Conservation (phyloP, 2,329 filamentous ascomycete species). For the Phyllosticta citrichinensis region DNA sequence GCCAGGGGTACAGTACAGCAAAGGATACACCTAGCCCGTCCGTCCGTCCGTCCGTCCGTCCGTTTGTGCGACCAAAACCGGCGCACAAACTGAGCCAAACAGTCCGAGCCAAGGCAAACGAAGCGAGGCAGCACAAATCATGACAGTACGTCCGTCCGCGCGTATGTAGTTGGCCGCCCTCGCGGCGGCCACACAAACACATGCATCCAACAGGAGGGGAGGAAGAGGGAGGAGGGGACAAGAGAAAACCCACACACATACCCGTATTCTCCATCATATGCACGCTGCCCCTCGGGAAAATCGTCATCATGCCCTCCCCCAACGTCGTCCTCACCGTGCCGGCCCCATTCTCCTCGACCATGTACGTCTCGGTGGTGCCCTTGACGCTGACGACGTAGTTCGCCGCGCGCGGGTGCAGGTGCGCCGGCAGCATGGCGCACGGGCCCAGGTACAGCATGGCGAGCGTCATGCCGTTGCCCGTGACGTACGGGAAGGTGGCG, state of each 20-base stretch:
- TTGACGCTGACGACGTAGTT: slow-evolving; percentile 40
- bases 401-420: slow-evolving; percentile 40
- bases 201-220: background rate
- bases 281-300: slow-evolving; percentile 39
- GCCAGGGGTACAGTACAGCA: background rate
- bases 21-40: background rate
- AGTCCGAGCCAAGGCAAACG: background rate
- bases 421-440: slow-evolving; percentile 43
- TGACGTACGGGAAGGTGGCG: slow-evolving; percentile 40
- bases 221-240: background rate
- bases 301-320: slow-evolving; percentile 37
- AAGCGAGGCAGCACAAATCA: too few species aligned
- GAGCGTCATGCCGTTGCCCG: slow-evolving; percentile 39
- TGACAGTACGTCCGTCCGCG: too few species aligned
- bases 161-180: too few species aligned
- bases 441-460: slow-evolving; percentile 38
- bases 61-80: background rate
- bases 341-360: slow-evolving; percentile 43
- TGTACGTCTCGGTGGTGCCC: slow-evolving; percentile 42
- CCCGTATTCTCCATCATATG: slow-evolving; percentile 44
- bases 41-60: too few species aligned
- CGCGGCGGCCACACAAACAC: too few species aligned
- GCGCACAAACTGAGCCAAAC: background rate
- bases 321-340: slow-evolving; percentile 32
- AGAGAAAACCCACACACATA: slow-evolving; percentile 15